Evolutionary conservation across 225 moss, liverwort and hornwort genomes (phyloP), one percentile per base, ranked within the genome.

Genomic region (Lunularia cruciata): DNA sequence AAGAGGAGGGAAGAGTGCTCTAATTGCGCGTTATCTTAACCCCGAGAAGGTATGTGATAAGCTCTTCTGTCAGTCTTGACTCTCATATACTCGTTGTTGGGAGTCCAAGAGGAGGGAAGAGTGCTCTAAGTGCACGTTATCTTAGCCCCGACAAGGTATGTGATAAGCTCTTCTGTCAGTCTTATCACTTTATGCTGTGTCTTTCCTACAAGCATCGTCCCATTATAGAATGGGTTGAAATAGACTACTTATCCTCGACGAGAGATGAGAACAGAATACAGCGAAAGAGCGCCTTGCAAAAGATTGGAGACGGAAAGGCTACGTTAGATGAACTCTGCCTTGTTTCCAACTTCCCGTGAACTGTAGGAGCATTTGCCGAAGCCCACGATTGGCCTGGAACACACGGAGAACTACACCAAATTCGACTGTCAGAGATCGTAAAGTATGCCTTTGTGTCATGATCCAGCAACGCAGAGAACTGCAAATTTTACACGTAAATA

Each of bases 1-100:
- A 22, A 64, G 60, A 57, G 74, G 66, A 34, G 74, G 74, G 30
- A 74, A 74, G 60, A 74, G 66, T 56, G 67, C 74, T 32, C 67
- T 74, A 8, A 74, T 74, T 56, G 37, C 74, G 40, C 74, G 45
- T 33, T 74, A 74, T 40, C 39, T 74, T 16, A 74, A 67, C 32
- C 57, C 66, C 0, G 74, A 74, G 20, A 74, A 67, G 74, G 74
- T 74, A 54, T 40, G 19, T 63, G 25, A 9, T 59, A 13, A 11
- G 13, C 9, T 36, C 33, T 25, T 27, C n/a, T 42, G 40, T 61
- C 52, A 64, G 38, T 23, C 55, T 52, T 9, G 69, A 69, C 35
- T 54, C 33, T 19, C 51, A 69, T 28, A 53, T 69, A 13, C 7
- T 69, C 26, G 49, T 69, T 52, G 69, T 69, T 36, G 69, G 69